These are phyloP conservation scores for Tylopilus orsonianus DNA, from an alignment of 1,284 basidiomycete genomes.

Conservation along the genomic window DNA sequence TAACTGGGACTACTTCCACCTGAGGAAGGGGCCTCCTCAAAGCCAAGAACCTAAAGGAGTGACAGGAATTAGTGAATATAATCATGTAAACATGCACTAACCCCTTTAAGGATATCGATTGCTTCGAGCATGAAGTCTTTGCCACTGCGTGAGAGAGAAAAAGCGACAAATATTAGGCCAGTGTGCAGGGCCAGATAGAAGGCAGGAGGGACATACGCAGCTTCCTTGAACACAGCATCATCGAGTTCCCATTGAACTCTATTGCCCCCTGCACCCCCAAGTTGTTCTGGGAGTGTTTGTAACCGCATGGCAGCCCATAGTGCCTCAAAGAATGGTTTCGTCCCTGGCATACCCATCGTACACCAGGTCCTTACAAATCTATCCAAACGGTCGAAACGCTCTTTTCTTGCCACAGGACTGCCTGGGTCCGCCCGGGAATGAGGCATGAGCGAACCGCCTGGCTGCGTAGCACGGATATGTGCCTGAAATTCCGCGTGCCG, in stretches of 20 bases:
- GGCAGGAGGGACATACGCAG: conserved; percentile 58
- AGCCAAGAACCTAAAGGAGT: conserved; percentile 54
- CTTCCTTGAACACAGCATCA: conserved; percentile 81
- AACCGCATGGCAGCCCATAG: conserved; percentile 75
- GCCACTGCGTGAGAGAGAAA: conserved; percentile 48
- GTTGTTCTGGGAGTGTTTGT: conserved; percentile 65
- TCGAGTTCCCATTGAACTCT: conserved; percentile 79
- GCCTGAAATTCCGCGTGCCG: conserved; percentile 75
- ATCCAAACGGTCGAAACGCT: conserved; percentile 68
- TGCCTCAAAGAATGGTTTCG: conserved; percentile 75
- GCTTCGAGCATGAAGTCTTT: conserved; percentile 84
- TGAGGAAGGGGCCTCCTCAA: conserved; percentile 58
- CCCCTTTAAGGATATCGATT: conserved; percentile 79
- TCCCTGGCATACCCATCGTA: conserved; percentile 77
- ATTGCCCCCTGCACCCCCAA: conserved; percentile 68
- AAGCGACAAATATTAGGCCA: conserved; percentile 15
- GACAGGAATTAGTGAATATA: conserved; percentile 12
- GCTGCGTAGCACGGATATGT: conserved; percentile 67
- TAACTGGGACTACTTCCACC: conserved; percentile 38
- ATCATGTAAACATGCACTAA: conserved; percentile 39
- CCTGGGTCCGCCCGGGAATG: conserved; percentile 62
- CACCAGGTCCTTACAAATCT: conserved; percentile 75
- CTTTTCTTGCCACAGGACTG: conserved; percentile 64
- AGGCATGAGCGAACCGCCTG: conserved; percentile 70
- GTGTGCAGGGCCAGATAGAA: conserved; percentile 8